phyloP scores from a whole-genome alignment of 208 protist species.

The Crithidia expoeki region DNA sequence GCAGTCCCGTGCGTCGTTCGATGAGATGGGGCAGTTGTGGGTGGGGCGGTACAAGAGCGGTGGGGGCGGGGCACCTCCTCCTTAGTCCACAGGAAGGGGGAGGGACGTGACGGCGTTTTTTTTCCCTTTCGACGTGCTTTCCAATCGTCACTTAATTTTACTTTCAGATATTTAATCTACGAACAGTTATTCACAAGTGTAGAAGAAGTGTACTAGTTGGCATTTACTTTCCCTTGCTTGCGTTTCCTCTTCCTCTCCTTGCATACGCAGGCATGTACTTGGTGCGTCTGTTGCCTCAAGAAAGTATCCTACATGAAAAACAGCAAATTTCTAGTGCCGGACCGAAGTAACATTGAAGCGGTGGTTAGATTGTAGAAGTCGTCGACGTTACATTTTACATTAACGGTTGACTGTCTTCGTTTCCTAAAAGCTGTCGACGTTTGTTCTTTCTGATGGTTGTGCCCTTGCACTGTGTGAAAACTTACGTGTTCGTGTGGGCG shows the following conservation, averaged over 20 bases:
- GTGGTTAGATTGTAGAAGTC: too few species aligned
- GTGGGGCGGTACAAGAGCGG: constrained; percentile 73
- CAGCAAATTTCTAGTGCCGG: too few species aligned
- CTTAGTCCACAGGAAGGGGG: neutral
- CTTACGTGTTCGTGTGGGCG: too few species aligned
- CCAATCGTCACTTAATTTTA: neutral
- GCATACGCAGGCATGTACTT: neutral
- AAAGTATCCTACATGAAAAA: neutral
- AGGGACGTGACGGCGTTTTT: neutral
- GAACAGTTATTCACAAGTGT: constrained; percentile 12
- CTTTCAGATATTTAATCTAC: constrained; percentile 6
- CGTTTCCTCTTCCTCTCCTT: constrained; percentile 5
- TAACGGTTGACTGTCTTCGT: too few species aligned
- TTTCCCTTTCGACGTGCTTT: neutral
- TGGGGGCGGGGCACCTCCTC: constrained; percentile 12
- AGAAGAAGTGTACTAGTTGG: neutral
- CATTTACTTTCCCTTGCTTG: neutral
- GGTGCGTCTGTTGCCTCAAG: neutral
- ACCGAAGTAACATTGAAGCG: too few species aligned
- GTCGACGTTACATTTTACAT: too few species aligned
- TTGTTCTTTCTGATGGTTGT: too few species aligned
- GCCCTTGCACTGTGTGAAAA: too few species aligned
- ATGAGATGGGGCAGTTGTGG: constrained; percentile 75
- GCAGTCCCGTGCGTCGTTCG: constrained; percentile 53
- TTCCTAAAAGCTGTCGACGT: too few species aligned